Base-by-base conservation (phyloP, 225 moss, liverwort and hornwort genomes). In the Bryum argenteum region DNA sequence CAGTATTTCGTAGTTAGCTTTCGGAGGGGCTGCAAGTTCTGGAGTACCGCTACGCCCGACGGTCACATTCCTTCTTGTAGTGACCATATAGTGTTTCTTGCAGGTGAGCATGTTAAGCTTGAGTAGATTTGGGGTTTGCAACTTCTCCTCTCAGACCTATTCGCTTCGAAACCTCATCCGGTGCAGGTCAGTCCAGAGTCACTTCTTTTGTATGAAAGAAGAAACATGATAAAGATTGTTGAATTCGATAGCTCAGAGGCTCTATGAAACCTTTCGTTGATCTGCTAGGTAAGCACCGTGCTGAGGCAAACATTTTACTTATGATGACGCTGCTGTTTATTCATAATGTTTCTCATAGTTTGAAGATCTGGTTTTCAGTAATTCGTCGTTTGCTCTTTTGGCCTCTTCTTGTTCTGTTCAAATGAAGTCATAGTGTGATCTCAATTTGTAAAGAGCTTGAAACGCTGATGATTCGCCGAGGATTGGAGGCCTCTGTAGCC, bases 401-500 rank as follows among this genome's bases (percentile, higher is more conserved):
- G 11, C 18, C 61, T 63, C 61, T 58, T 54, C 17, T 68, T 58
- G 10, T 10, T 5, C 23, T 37, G 9, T n/a, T 2, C 17, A 45
- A 24, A 1, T 14, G 37, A 52, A 43, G 26, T 54, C 58, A 33
- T 69, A 54, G 45, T 48, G 52, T 73, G 24, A 45, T 63, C 11
- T 54, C 17, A 69, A 52, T 54, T 67, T 55, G 72, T 71, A 56
- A 77, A 71, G 43, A 71, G 61, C 66, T 65, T 18, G 75, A 54
- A 74, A 69, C 71, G 78, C 77, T 83, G 80, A 48, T 61, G 79
- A 72, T 77, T 72, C 71, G 71, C 66, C 77, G 81, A 68, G 84
- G 68, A 70, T 61, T 79, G 81, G 79, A 81, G 81, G 71, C 59
- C 60, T 81, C 70, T 45, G 52, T 86, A 67, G 76, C 71, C 37